Conservation (phyloP, 148 eudicot species). For the Gaultheria prostrata region DNA sequence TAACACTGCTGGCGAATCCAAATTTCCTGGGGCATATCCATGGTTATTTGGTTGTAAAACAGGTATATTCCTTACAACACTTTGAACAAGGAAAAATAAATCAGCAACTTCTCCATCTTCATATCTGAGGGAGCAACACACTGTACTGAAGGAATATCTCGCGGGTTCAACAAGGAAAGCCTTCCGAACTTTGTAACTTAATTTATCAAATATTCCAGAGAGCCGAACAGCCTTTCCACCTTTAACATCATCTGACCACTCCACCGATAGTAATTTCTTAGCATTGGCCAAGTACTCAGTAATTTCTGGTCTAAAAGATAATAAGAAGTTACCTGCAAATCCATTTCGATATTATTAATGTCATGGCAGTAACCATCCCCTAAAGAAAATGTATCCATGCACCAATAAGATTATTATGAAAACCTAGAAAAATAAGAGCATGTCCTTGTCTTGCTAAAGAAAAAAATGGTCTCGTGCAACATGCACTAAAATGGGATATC, state of each 20-base stretch:
- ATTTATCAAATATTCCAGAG: constrained; percentile 84
- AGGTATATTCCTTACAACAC: constrained; percentile 65
- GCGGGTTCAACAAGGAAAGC: constrained; percentile 59
- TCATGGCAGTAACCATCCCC: neutral
- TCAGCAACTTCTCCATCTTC: constrained; percentile 47
- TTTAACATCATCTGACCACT: constrained; percentile 78
- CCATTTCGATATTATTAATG: constrained; percentile 19
- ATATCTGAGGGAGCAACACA: constrained; percentile 56
- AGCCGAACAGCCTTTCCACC: constrained; percentile 85
- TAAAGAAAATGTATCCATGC: constrained; percentile 5
- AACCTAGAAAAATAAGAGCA: neutral
- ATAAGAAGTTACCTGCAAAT: constrained; percentile 79
- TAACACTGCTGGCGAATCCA: constrained; percentile 55
- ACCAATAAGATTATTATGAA: neutral
- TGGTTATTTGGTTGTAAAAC: constrained; percentile 52
- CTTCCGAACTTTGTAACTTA: constrained; percentile 75
- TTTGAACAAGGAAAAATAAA: constrained; percentile 79
- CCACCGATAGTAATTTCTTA: constrained; percentile 43
- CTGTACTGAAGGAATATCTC: constrained; percentile 61
- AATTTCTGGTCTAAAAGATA: constrained; percentile 79
- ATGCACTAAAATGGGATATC: neutral
- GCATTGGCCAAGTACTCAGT: constrained; percentile 27
- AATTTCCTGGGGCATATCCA: constrained; percentile 38
- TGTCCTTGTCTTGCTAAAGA: constrained; percentile 12
- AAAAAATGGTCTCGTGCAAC: neutral